Evolutionary conservation across 192 early-diverging fungal species (phyloP).

Genomic region (Linnemannia zychae): DNA sequence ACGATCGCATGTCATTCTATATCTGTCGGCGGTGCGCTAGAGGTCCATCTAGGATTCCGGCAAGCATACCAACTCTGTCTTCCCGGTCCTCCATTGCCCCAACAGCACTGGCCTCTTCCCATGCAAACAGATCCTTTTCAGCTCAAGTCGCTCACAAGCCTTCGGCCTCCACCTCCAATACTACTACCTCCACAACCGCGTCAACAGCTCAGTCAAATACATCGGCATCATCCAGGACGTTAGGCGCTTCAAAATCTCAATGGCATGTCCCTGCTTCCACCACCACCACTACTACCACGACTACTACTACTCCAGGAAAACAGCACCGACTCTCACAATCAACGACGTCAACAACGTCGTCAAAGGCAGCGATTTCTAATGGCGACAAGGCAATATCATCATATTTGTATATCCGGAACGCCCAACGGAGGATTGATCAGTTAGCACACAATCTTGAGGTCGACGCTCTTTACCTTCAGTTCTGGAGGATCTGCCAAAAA

Average conservation of each 20-base stretch:
- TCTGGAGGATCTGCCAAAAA: slow-evolving; percentile 36
- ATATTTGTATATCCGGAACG: neutral
- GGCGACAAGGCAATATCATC: neutral
- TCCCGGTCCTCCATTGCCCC: neutral
- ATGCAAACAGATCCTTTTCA: neutral
- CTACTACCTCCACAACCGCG: neutral
- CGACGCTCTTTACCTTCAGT: slow-evolving; percentile 37
- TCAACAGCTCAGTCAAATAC: neutral
- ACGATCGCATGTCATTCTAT: slow-evolving; percentile 37
- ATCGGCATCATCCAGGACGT: neutral
- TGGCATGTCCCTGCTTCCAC: neutral
- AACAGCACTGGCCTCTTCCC: neutral
- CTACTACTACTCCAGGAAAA: neutral
- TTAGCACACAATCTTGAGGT: slow-evolving; percentile 18
- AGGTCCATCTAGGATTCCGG: slow-evolving; percentile 17
- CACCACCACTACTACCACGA: no score
- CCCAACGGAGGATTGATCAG: slow-evolving; percentile 19
- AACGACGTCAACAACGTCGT: neutral
- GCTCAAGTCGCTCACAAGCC: neutral
- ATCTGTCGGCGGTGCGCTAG: slow-evolving; percentile 48
- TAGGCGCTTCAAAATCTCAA: neutral
- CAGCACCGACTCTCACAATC: neutral
- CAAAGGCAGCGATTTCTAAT: neutral
- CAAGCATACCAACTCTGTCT: neutral
- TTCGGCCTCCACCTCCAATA: neutral